Evolutionary conservation across 2,329 filamentous ascomycete genomes (phyloP), one percentile per base, ranked within the genome.

Genomic region (Fusarium sp.): DNA sequence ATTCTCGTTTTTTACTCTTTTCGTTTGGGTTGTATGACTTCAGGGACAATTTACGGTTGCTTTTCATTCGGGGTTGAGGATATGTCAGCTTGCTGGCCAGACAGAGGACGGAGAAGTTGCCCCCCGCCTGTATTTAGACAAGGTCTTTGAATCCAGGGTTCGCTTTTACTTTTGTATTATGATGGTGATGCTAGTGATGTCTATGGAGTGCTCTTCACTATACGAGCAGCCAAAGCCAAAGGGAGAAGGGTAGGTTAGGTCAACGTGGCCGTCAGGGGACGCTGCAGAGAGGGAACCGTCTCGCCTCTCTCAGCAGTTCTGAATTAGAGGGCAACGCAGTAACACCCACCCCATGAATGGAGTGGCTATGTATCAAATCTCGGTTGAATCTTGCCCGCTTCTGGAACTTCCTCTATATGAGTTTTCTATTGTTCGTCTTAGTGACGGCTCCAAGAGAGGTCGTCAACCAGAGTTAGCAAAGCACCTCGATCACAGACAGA

Each of bases 11-110:
- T 63, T 57, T 54, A 60, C 66, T 63, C 54, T 52, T 64, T 56
- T 70, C 56, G 68, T 70, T 71, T 60, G 68, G 65, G 72, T 75
- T 78, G 77, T 78, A 80, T 76, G 78, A 79, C 57, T 78, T 74
- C 64, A 60, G 74, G 75, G 69, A 69, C 67, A 70, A 65, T 70
- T 76, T 73, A 63, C 66, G 64, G 70, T 76, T 76, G 63, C 63
- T 73, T 70, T 68, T 72, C 61, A 65, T 30, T 59, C 47, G 64
- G 65, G 71, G 66, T 57, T 30, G 65, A 59, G 63, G 73, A 52
- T 63, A 40, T 65, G 66, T 63, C 64, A 68, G 73, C 68, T 69
- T 68, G 66, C 68, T 78, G 73, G 65, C 66, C 59, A 61, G 66
- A 63, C 47, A 52, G 25, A 30, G 52, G 65, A 74, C 38, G 56